Evolutionary conservation across 2,329 filamentous ascomycete genomes (phyloP).

Genomic region (Chaetomium sp.): DNA sequence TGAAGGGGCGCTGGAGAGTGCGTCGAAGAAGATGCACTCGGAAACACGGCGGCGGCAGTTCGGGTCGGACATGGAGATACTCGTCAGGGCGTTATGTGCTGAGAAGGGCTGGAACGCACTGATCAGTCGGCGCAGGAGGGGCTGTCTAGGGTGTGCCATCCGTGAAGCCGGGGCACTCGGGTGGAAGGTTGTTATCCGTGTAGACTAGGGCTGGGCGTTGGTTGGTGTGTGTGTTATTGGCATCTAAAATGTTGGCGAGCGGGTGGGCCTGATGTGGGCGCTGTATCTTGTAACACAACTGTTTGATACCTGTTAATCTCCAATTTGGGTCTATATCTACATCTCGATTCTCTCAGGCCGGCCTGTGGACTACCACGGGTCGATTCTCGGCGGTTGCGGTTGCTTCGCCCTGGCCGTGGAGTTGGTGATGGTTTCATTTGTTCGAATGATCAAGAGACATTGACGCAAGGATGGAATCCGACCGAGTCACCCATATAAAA

Average conservation of each 20-base stretch:
- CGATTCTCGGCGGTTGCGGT: too few species aligned
- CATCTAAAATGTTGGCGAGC: neutral
- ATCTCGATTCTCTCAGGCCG: too few species aligned
- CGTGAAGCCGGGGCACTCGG: conserved; percentile 66
- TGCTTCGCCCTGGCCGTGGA: too few species aligned
- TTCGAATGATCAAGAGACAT: too few species aligned
- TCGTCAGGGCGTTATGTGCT: conserved; percentile 67
- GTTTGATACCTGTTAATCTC: neutral
- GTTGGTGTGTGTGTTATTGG: neutral
- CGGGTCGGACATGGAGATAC: conserved; percentile 60
- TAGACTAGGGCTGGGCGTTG: conserved; percentile 35
- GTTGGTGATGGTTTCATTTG: too few species aligned
- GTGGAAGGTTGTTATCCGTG: conserved; percentile 60
- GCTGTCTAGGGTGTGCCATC: conserved; percentile 67
- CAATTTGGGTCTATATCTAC: neutral
- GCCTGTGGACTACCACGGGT: too few species aligned
- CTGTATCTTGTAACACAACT: neutral
- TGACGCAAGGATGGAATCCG: too few species aligned
- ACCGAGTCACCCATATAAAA: too few species aligned
- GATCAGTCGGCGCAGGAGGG: conserved; percentile 59
- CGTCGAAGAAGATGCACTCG: conserved; percentile 48
- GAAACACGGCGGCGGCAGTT: conserved; percentile 52
- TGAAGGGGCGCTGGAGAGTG: conserved; percentile 28
- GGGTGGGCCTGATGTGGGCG: neutral
- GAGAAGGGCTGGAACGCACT: conserved; percentile 69